Evolutionary conservation across 1,139 yeast species (phyloP).

Genomic region (Casaregolazyma lundiana): DNA sequence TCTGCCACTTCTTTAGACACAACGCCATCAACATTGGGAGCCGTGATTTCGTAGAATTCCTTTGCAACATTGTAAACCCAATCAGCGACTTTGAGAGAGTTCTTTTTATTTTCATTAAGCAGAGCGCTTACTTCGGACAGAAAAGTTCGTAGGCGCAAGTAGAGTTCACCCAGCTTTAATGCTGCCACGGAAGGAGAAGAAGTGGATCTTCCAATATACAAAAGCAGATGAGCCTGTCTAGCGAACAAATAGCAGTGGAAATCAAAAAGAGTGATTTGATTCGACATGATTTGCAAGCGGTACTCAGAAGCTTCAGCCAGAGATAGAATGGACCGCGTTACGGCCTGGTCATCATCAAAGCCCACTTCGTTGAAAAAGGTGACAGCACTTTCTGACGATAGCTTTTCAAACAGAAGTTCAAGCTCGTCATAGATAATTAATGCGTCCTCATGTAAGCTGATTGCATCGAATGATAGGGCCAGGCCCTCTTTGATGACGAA

Average conservation of each 20-base stretch:
- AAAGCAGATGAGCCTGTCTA: conserved; percentile 37
- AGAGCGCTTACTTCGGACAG: conserved; percentile 39
- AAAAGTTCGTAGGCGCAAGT: conserved; percentile 36
- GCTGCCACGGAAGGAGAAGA: conserved; percentile 38
- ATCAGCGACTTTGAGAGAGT: conserved; percentile 28
- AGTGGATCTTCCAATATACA: conserved; percentile 29
- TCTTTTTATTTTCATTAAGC: conserved; percentile 24
- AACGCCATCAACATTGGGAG: conserved; percentile 26
- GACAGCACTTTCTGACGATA: conserved; percentile 22
- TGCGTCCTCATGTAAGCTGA: conserved; percentile 57
- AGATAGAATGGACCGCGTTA: conserved; percentile 12
- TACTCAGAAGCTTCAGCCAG: conserved; percentile 21
- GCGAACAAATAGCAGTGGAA: conserved; percentile 40
- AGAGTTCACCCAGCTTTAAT: conserved; percentile 30
- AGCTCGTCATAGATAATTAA: conserved; percentile 44
- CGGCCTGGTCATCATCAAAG: conserved; percentile 24
- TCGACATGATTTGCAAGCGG: conserved; percentile 36
- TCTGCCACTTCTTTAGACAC: conserved; percentile 31
- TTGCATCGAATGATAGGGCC: conserved; percentile 44
- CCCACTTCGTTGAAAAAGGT: conserved; percentile 30
- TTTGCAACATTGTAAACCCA: conserved; percentile 34
- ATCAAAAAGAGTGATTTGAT: conserved; percentile 39
- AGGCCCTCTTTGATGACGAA: conserved; percentile 45
- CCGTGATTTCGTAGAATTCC: conserved; percentile 30
- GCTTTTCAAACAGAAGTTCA: conserved; percentile 28